Evolutionary conservation across 225 moss, liverwort and hornwort genomes (phyloP).

Genomic region (Physcomitrium patens): DNA sequence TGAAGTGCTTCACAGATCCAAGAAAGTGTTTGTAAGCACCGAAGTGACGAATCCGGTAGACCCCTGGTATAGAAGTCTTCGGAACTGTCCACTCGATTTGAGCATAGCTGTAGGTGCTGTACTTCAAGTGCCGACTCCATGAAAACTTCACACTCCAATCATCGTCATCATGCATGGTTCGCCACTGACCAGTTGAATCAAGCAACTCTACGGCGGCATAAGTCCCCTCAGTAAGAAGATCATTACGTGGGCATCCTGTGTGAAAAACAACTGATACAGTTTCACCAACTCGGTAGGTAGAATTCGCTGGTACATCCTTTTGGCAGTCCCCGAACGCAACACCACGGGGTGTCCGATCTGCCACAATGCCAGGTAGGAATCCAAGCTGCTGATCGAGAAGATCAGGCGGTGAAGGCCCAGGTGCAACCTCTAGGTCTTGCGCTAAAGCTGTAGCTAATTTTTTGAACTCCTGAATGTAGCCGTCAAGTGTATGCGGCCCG

Average conservation of each 20-base stretch:
- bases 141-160: constrained; percentile 87
- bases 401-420: constrained; percentile 83
- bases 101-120: constrained; percentile 75
- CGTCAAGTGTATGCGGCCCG: constrained; percentile 87
- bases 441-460: constrained; percentile 84
- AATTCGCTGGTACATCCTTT: constrained; percentile 72
- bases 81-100: constrained; percentile 84
- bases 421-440: constrained; percentile 61
- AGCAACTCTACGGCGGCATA: constrained; percentile 77
- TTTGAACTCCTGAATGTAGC: constrained; percentile 90
- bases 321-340: constrained; percentile 77
- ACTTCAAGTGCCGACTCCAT: constrained; percentile 68
- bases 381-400: constrained; percentile 81
- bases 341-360: constrained; percentile 72
- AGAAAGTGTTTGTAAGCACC: constrained; percentile 93
- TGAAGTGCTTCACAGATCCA: constrained; percentile 92
- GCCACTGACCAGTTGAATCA: constrained; percentile 71
- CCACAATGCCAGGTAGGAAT: constrained; percentile 82
- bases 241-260: constrained; percentile 97
- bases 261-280: constrained; percentile 81
- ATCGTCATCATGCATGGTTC: constrained; percentile 77
- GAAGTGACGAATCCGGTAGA: constrained; percentile 88
- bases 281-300: constrained; percentile 69
- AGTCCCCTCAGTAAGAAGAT: constrained; percentile 85
- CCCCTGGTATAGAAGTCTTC: constrained; percentile 52